Evolutionary conservation across 139 green algal species (phyloP).

Genomic region (Zygnema circumcarinatum): DNA sequence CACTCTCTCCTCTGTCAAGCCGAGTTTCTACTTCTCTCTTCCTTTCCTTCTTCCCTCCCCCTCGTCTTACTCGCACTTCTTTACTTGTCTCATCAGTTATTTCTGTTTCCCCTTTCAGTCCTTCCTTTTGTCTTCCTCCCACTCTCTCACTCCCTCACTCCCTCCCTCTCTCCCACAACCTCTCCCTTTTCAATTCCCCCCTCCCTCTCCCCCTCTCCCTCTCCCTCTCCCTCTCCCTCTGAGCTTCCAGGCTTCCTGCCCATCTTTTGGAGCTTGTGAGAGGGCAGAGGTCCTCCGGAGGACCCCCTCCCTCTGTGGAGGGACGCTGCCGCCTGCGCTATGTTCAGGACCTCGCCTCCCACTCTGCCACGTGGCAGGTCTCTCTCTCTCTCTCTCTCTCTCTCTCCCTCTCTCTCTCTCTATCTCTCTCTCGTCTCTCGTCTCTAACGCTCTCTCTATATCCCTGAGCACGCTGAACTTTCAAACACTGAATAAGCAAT

Average conservation of each 20-base stretch:
- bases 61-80: not conserved
- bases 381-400: not conserved
- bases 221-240: not conserved
- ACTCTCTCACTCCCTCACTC: slow-evolving; percentile 10
- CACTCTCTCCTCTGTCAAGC: slow-evolving; percentile 8
- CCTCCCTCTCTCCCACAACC: not conserved
- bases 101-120: not conserved
- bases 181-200: not conserved
- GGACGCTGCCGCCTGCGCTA: too few species aligned
- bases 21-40: not conserved
- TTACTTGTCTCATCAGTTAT: not conserved
- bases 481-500: too few species aligned
- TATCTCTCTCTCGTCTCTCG: not conserved
- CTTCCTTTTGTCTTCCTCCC: not conserved
- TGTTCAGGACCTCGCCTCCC: too few species aligned
- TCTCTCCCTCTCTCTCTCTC: not conserved
- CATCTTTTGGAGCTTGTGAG: not conserved
- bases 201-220: slow-evolving; percentile 4
- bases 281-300: too few species aligned
- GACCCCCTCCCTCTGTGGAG: too few species aligned
- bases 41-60: not conserved
- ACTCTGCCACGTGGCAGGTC: not conserved
- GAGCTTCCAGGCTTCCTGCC: not conserved
- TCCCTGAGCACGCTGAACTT: too few species aligned
- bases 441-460: too few species aligned